phyloP scores from a whole-genome alignment of 192 early-diverging fungal species.

The Bifiguratus adelaidae region DNA sequence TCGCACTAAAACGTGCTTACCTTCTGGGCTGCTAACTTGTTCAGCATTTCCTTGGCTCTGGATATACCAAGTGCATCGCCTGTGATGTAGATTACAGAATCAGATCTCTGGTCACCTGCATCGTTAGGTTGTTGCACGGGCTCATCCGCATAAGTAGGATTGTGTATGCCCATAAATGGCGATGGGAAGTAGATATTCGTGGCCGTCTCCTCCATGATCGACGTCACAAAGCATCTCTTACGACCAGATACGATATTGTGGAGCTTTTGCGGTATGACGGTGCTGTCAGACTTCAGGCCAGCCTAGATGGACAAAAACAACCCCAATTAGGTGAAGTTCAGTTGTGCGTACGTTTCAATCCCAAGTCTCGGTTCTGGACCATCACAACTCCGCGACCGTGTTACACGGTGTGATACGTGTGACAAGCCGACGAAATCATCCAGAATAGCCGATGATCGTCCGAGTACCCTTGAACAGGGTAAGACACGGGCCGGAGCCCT shows the following conservation, averaged over 20 bases:
- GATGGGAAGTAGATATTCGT: conserved; percentile 70
- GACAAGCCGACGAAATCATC: conserved; percentile 33
- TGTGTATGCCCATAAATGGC: conserved; percentile 32
- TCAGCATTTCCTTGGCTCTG: conserved; percentile 39
- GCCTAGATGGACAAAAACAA: conserved; percentile 14
- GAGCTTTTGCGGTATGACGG: conserved; percentile 32
- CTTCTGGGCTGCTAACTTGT: conserved; percentile 26
- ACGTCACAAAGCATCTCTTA: conserved; percentile 43
- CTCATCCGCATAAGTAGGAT: conserved; percentile 8
- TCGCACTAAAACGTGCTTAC: too few species aligned
- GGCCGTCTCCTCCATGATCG: conserved; percentile 55
- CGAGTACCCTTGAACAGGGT: neutral
- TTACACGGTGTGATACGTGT: too few species aligned
- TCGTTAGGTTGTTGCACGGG: conserved; percentile 4
- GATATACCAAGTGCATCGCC: conserved; percentile 38
- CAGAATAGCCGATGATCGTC: conserved; percentile 21
- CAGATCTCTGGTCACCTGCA: conserved; percentile 25
- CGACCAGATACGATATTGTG: conserved; percentile 66
- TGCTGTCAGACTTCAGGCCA: conserved; percentile 22
- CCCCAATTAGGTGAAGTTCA: neutral
- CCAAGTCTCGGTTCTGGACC: neutral
- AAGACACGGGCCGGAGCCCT: neutral
- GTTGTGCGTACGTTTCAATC: neutral
- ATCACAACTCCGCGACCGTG: too few species aligned
- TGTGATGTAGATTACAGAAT: conserved; percentile 49